Evolutionary conservation across 2,329 filamentous ascomycete genomes (phyloP).

Genomic region (Mycocentrospora acerina): DNA sequence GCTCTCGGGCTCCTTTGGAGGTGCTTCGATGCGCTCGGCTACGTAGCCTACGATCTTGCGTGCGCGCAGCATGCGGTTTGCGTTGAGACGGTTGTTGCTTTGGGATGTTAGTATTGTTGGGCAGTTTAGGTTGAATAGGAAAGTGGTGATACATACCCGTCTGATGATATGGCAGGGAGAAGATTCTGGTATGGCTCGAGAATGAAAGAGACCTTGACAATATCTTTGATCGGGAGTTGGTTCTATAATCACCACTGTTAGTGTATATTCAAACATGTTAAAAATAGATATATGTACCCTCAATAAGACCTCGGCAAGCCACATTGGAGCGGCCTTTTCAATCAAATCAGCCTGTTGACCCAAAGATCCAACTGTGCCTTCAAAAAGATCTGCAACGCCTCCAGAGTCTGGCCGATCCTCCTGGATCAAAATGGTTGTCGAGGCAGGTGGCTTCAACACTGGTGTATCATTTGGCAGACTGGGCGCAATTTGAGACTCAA

Average conservation of each 20-base stretch:
- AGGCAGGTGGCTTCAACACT: conserved; percentile 69
- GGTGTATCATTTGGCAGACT: conserved; percentile 74
- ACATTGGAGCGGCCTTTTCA: conserved; percentile 84
- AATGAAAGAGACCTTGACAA: conserved; percentile 93
- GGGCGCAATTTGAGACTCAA: conserved; percentile 68
- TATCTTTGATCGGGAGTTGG: conserved; percentile 80
- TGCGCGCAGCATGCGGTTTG: conserved; percentile 92
- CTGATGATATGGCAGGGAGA: conserved; percentile 73
- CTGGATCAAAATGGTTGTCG: conserved; percentile 64
- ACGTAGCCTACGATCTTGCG: conserved; percentile 94
- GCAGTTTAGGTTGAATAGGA: conserved; percentile 26
- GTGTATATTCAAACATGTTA: neutral
- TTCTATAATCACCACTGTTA: conserved; percentile 56
- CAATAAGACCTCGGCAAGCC: conserved; percentile 86
- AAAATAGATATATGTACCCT: conserved; percentile 49
- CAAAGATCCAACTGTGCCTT: conserved; percentile 79
- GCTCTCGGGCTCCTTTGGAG: conserved; percentile 59
- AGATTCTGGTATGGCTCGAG: conserved; percentile 77
- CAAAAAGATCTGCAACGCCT: conserved; percentile 79
- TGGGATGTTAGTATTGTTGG: conserved; percentile 23
- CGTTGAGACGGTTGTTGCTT: conserved; percentile 86
- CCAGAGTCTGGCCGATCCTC: conserved; percentile 64
- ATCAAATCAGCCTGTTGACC: conserved; percentile 78
- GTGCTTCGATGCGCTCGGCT: conserved; percentile 81
- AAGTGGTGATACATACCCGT: conserved; percentile 56